Percentiles rank a stretch among this genome's conserved stretches.
Evolutionary conservation across 1,284 basidiomycete genomes (phyloP).

Genomic region (Ceratobasidium sp.): DNA sequence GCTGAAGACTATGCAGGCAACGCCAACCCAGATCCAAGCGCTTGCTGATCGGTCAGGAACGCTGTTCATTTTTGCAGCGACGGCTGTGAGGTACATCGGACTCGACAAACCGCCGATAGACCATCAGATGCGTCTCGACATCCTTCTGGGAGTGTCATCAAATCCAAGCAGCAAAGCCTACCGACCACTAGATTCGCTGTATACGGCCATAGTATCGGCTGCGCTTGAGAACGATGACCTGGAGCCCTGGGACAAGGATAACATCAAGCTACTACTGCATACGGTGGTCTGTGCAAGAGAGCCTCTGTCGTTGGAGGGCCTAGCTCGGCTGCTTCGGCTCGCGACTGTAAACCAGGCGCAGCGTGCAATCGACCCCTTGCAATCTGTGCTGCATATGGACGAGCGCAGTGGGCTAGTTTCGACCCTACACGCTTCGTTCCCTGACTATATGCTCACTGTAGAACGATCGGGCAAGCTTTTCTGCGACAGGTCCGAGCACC

Average conservation of each 20-base stretch:
- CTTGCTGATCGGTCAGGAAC: conserved; percentile 23
- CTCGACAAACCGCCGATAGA: neutral
- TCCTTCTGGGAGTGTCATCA: neutral
- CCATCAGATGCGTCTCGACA: neutral
- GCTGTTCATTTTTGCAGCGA: conserved; percentile 45
- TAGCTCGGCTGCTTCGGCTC: neutral
- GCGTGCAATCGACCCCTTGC: neutral
- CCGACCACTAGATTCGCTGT: conserved; percentile 6
- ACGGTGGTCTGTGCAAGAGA: conserved; percentile 9
- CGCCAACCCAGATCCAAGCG: conserved; percentile 1
- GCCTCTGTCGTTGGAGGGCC: neutral
- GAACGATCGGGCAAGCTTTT: neutral
- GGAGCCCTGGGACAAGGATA: neutral
- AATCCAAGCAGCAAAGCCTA: neutral
- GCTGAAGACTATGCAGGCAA: conserved; percentile 3
- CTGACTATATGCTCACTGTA: neutral
- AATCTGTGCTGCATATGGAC: neutral
- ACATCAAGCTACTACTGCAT: neutral
- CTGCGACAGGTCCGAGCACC: neutral
- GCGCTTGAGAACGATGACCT: neutral
- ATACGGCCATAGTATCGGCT: neutral
- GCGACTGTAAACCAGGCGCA: neutral
- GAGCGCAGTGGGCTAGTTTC: neutral
- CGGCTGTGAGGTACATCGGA: conserved; percentile 19
- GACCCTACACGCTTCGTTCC: conserved; percentile 2